Percentiles rank a stretch among this genome's conserved stretches.
Conservation (phyloP, 2,329 filamentous ascomycete genomes). For the Diaporthe velutina region DNA sequence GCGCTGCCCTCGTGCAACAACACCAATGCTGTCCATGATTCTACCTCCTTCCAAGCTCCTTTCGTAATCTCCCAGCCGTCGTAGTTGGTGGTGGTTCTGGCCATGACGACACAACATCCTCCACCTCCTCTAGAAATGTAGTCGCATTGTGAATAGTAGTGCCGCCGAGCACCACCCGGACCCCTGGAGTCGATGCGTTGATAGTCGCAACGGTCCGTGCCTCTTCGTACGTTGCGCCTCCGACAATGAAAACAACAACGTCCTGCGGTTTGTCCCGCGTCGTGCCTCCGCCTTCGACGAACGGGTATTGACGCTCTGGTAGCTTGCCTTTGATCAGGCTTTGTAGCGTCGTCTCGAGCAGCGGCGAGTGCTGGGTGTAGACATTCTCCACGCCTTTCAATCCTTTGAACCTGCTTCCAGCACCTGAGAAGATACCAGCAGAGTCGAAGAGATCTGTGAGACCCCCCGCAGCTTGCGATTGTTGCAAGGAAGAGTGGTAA, state of each 20-base stretch:
- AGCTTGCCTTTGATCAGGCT: constrained; percentile 93
- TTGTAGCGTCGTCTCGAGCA: constrained; percentile 88
- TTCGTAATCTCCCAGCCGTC: constrained; percentile 48
- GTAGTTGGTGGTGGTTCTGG: constrained; percentile 70
- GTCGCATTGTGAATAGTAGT: constrained; percentile 90
- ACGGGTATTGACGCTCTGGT: constrained; percentile 90
- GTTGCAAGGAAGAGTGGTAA: constrained; percentile 90
- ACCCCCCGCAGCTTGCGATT: constrained; percentile 79
- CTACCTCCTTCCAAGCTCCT: constrained; percentile 46
- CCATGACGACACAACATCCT: constrained; percentile 89
- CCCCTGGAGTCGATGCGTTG: constrained; percentile 89
- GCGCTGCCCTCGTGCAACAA: neutral
- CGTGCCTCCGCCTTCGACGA: constrained; percentile 87
- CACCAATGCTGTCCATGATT: neutral
- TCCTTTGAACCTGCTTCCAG: constrained; percentile 89
- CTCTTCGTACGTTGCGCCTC: constrained; percentile 95
- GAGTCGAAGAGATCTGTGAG: constrained; percentile 95
- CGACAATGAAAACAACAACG: constrained; percentile 93
- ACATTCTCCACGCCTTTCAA: constrained; percentile 98
- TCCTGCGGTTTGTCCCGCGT: constrained; percentile 97
- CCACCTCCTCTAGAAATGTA: constrained; percentile 91
- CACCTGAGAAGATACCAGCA: constrained; percentile 89
- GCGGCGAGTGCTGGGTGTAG: constrained; percentile 95
- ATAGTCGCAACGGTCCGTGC: constrained; percentile 96
- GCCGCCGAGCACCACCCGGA: constrained; percentile 89